Evolutionary conservation across 352 stramenopile species (phyloP), one percentile per base, ranked within the genome.

Genomic region (Saprolegnia diclina): DNA sequence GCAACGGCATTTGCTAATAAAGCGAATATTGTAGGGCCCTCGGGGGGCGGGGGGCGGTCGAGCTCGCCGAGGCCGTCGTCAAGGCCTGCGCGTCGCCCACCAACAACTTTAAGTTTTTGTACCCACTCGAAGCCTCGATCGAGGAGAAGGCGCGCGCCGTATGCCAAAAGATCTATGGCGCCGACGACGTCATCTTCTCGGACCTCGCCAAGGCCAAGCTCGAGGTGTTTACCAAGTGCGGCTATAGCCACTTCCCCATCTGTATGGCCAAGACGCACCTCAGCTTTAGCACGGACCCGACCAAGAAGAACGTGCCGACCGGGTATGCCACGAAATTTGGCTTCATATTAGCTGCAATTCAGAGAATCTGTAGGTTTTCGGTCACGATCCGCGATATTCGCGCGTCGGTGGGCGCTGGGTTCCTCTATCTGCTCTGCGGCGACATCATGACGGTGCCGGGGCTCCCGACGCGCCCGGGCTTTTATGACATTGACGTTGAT

Each of bases 221-320:
- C 59, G 76, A 68, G 21, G 72, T 83, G 37, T 97, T 93, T 72
- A 79, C 89, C 69, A 53, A 71, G 32, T 56, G 72, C 14, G 82
- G 87, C 32, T 92, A 91, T 73, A 74, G 74, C 44, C 77, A 78
- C 38, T 73, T 96, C 26, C 93, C 92, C 6, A 87, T 99, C 71
- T 99, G 97, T 76, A 98, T 99, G 65, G 97, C 97, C 35, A 99
- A 99, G 81, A 99, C 97, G 9, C 97, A 99, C 78, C 95, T 99
- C 77, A 98, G 85, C 63, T 87, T 99, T 73, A 98, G 90, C 77
- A 98, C 90, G 19, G 96, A 99, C 78, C 79, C 83, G 40, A 87
- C 81, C 10, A 79, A 82, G 21, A 99, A 99, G 77, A 97, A 97
- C 52, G 94, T 97, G 11, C 97, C 97, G 5, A 98, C 82, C 21